A percentile compares a stretch with the other conserved stretches of the same genome.
Evolutionary conservation across 306 rosid species (phyloP).

Genomic region (Amphicarpaea edgeworthii): DNA sequence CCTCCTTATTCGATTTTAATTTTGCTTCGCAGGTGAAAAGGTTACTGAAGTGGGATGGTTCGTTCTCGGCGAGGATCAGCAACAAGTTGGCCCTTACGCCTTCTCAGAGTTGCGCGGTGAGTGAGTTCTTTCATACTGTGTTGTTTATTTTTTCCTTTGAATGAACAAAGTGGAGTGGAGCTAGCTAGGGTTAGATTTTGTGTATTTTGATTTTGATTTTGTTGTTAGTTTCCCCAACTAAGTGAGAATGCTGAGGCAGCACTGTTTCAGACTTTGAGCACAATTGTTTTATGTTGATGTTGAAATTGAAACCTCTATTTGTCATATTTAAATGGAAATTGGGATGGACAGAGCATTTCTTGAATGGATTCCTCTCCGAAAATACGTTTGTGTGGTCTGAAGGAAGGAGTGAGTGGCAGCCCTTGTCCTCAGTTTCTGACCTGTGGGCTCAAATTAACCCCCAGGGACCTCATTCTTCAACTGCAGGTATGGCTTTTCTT

Average conservation of each 20-base stretch:
- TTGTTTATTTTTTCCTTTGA: constrained; percentile 5
- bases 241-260: constrained; percentile 47
- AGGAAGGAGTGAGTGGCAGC: constrained; percentile 90
- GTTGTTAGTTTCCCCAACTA: constrained; percentile 50
- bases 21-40: constrained; percentile 48
- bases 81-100: constrained; percentile 84
- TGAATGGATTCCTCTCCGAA: constrained; percentile 74
- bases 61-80: constrained; percentile 81
- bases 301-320: constrained; percentile 54
- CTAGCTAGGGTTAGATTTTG: neutral
- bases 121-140: constrained; percentile 57
- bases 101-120: constrained; percentile 87
- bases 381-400: constrained; percentile 82
- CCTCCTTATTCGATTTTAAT: constrained; percentile 10
- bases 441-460: constrained; percentile 55
- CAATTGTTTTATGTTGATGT: constrained; percentile 53
- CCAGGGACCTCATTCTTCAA: constrained; percentile 48
- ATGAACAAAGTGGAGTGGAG: constrained; percentile 37
- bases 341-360: constrained; percentile 82
- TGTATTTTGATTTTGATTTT: constrained; percentile 15
- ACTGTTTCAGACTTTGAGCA: constrained; percentile 56
- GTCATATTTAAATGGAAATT: constrained; percentile 58
- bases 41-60: constrained; percentile 77
- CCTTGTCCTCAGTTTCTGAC: constrained; percentile 74
- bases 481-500: constrained; percentile 53